A percentile compares a stretch with the other conserved stretches of the same genome.
phyloP scores from a whole-genome alignment of 768 basidiomycete genomes.

The Russula sp. region DNA sequence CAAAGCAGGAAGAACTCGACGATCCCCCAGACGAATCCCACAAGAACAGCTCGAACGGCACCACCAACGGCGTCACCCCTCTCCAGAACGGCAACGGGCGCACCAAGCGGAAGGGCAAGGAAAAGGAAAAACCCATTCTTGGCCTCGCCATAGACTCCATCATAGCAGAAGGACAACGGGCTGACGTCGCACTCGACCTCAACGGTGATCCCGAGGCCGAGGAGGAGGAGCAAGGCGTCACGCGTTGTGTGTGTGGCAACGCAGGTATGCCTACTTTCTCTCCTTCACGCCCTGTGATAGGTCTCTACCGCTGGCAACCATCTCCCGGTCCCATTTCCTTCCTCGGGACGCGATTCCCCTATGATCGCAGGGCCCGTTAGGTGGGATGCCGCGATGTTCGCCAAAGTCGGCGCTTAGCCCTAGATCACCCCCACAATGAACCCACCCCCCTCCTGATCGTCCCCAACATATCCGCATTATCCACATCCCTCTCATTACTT shows the following conservation, averaged over 20 bases:
- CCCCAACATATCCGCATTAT: not conserved
- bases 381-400: constrained; percentile 7
- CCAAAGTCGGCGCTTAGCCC: constrained; percentile 11
- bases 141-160: constrained; percentile 29
- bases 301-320: not conserved
- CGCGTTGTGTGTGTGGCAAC: constrained; percentile 84
- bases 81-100: constrained; percentile 34
- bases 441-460: constrained; percentile 5
- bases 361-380: not conserved
- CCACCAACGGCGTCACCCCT: constrained; percentile 27
- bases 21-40: constrained; percentile 49
- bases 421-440: constrained; percentile 2
- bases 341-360: constrained; percentile 7
- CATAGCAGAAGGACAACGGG: constrained; percentile 28
- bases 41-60: constrained; percentile 37
- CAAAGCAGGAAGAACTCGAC: constrained; percentile 71
- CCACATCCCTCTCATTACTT: constrained; percentile 7
- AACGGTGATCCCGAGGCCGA: constrained; percentile 37
- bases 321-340: not conserved
- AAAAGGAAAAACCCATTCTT: constrained; percentile 43
- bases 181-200: constrained; percentile 30
- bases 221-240: constrained; percentile 55
- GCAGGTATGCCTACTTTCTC: constrained; percentile 46
- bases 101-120: constrained; percentile 59
- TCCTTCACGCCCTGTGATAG: constrained; percentile 11